Evolutionary conservation across 257 asterid genomes (phyloP).

Genomic region (Solanum sejunctum): DNA sequence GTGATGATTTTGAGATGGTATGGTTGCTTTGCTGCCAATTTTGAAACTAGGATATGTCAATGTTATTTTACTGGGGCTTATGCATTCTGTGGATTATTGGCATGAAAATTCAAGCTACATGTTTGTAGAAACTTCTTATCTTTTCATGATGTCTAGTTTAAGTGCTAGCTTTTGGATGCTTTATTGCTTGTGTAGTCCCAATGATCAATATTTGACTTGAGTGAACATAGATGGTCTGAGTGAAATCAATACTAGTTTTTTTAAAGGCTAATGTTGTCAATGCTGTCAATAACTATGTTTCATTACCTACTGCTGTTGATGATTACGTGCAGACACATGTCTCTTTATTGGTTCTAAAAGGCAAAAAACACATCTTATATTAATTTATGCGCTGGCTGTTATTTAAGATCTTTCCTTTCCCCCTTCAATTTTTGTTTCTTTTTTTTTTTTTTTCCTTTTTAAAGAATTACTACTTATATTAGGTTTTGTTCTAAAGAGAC

Average conservation of each 20-base stretch:
- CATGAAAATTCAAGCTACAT: not conserved
- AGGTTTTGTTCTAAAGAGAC: not conserved
- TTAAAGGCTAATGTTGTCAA: not conserved
- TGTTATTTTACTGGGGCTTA: not conserved
- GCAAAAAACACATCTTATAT: not conserved
- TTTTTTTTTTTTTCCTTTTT: not conserved
- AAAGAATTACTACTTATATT: not conserved
- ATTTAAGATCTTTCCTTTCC: not conserved
- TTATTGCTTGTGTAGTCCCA: not conserved
- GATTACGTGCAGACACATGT: not conserved
- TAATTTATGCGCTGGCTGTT: not conserved
- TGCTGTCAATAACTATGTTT: not conserved
- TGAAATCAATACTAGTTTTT: not conserved
- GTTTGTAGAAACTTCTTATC: not conserved
- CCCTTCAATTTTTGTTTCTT: not conserved
- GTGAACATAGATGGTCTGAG: not conserved
- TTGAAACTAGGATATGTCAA: not conserved
- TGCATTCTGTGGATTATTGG: not conserved
- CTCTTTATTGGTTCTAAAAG: not conserved
- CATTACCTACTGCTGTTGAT: not conserved
- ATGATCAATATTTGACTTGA: not conserved
- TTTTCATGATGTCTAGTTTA: not conserved
- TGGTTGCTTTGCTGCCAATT: not conserved
- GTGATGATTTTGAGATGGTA: slow-evolving; percentile 91
- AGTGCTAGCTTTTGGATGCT: not conserved